phyloP scores from a whole-genome alignment of 768 basidiomycete species.

The Amylocystis lapponica region DNA sequence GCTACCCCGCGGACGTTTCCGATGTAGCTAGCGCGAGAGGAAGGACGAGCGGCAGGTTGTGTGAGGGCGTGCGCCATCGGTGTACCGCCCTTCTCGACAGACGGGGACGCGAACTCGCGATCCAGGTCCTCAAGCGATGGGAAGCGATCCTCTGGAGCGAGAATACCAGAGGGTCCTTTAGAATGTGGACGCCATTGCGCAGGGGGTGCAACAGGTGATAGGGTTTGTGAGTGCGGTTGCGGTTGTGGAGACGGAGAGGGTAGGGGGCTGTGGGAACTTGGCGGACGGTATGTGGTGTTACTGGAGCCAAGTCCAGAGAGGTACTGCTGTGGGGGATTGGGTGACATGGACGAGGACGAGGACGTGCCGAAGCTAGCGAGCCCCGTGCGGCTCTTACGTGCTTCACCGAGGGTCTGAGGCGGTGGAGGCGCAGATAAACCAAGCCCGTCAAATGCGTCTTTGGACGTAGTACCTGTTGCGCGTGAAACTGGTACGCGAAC shows the following conservation, averaged over 20 bases:
- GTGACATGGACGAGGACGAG: no score
- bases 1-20: background rate
- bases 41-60: constrained; percentile 5
- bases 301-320: constrained; percentile 16
- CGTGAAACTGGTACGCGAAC: constrained; percentile 7
- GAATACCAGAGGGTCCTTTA: constrained; percentile 25
- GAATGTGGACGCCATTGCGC: constrained; percentile 12
- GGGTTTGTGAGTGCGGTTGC: constrained; percentile 11
- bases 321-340: no score
- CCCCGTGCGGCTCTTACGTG: constrained; percentile 65
- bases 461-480: constrained; percentile 23
- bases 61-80: constrained; percentile 6
- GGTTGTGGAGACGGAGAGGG: constrained; percentile 17
- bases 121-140: constrained; percentile 86
- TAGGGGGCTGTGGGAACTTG: constrained; percentile 16
- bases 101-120: constrained; percentile 37
- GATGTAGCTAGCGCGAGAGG: constrained; percentile 11
- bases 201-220: background rate
- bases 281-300: constrained; percentile 21
- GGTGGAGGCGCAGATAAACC: constrained; percentile 46
- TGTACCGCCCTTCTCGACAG: no score
- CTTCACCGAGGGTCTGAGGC: constrained; percentile 70
- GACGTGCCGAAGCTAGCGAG: constrained; percentile 37
- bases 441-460: constrained; percentile 78
- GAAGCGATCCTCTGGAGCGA: constrained; percentile 67